These are phyloP conservation scores for Petunia hybrid DNA, from an alignment of 305 asterid species.

Conservation along the genomic window DNA sequence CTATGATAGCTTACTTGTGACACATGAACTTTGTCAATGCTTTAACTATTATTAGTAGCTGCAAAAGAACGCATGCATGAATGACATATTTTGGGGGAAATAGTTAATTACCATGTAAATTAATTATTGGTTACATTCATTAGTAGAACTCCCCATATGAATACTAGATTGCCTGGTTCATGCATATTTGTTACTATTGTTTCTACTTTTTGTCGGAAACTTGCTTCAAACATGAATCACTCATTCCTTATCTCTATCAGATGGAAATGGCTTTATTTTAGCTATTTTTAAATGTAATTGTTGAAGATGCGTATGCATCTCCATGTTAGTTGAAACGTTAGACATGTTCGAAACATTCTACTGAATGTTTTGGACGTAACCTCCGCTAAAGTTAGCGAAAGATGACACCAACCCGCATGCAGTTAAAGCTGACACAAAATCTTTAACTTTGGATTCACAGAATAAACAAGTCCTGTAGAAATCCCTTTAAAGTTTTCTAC, in stretches of 20 bases:
- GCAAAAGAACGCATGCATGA: background rate
- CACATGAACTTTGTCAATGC: background rate
- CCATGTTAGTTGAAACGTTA: background rate
- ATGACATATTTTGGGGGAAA: background rate
- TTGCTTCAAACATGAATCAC: constrained; percentile 5
- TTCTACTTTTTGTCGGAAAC: background rate
- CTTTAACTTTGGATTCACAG: background rate
- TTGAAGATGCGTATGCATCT: constrained; percentile 16
- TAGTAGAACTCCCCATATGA: background rate
- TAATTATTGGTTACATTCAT: background rate
- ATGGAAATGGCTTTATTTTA: background rate
- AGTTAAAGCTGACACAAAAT: background rate
- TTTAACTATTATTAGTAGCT: background rate
- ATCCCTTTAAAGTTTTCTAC: background rate
- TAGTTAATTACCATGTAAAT: background rate
- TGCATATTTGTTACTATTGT: background rate
- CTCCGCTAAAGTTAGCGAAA: background rate
- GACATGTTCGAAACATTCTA: background rate
- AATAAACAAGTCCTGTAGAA: background rate
- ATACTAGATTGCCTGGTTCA: constrained; percentile 10
- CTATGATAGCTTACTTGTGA: constrained; percentile 1
- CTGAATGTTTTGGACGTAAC: background rate
- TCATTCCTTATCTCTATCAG: constrained; percentile 2
- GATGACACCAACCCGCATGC: background rate
- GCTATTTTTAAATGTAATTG: background rate